Conservation (phyloP, 148 eudicot genomes). For the Camellia lanceoleosa region DNA sequence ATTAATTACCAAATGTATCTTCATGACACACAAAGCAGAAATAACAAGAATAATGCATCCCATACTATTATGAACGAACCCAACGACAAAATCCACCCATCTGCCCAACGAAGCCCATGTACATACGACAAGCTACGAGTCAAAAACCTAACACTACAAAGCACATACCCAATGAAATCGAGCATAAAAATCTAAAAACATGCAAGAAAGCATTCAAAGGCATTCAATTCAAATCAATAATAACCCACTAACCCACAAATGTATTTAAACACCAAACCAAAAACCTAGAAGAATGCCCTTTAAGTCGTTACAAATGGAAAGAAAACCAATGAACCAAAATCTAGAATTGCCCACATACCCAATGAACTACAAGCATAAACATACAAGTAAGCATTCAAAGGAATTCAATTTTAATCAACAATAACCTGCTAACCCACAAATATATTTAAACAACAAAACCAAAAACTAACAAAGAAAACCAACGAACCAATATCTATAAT, state of each 20-base stretch:
- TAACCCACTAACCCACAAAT: neutral
- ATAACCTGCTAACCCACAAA: no score
- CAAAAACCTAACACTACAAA: neutral
- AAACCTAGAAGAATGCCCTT: neutral
- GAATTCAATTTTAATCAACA: no score
- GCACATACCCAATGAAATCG: neutral
- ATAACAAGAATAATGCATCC: neutral
- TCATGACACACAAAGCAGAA: no score
- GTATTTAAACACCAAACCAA: neutral
- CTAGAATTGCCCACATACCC: no score
- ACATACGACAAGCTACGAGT: neutral
- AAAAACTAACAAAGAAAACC: no score
- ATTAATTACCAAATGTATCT: no score
- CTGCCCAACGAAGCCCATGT: neutral
- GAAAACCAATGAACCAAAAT: conserved; percentile 4
- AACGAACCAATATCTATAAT: neutral
- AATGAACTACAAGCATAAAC: no score
- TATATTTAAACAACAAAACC: no score
- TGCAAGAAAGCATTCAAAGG: neutral
- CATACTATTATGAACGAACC: neutral
- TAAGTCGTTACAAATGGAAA: conserved; percentile 1
- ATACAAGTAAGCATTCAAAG: no score
- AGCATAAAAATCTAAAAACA: neutral
- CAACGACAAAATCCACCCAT: neutral
- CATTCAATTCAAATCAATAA: neutral